Percentiles rank a stretch among this genome's conserved stretches.
phyloP scores from a whole-genome alignment of 2,329 filamentous ascomycete genomes.

The Epichloe brachyelytri region DNA sequence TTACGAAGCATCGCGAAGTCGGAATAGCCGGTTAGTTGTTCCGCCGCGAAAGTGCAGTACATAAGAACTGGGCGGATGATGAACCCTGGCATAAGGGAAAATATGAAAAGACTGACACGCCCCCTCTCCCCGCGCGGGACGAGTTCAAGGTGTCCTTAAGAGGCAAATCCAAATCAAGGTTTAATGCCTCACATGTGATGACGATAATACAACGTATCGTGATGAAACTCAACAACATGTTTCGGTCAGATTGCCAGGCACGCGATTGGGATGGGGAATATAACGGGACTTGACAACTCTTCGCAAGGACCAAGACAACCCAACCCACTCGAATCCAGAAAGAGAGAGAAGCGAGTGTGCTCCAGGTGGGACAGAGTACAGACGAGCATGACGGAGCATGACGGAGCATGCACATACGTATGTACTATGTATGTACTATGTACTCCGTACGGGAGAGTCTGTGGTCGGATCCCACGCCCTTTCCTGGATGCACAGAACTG shows the following conservation, averaged over 20 bases:
- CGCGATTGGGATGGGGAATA: neutral
- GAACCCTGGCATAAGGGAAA: no score
- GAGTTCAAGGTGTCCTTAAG: no score
- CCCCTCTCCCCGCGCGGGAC: no score
- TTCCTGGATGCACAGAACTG: neutral
- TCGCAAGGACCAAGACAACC: neutral
- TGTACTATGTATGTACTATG: no score
- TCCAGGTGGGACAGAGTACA: neutral
- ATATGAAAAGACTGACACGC: no score
- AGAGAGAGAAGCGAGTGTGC: neutral
- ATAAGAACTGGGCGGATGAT: no score
- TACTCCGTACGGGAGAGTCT: no score
- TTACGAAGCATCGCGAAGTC: neutral
- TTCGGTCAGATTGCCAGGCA: neutral
- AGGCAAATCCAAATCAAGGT: neutral
- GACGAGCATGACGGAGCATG: neutral
- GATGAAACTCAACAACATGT: slow-evolving; percentile 3
- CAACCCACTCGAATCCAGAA: neutral
- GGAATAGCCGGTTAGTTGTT: neutral
- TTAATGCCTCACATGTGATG: slow-evolving; percentile 6
- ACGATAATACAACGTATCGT: neutral
- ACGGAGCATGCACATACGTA: no score
- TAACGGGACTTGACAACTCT: neutral
- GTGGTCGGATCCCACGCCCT: neutral
- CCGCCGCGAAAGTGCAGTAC: neutral